A percentile compares a stretch with the other conserved stretches of the same genome.
Conservation (phyloP, 306 rosid genomes). For the Fragaria nilgerrensis region DNA sequence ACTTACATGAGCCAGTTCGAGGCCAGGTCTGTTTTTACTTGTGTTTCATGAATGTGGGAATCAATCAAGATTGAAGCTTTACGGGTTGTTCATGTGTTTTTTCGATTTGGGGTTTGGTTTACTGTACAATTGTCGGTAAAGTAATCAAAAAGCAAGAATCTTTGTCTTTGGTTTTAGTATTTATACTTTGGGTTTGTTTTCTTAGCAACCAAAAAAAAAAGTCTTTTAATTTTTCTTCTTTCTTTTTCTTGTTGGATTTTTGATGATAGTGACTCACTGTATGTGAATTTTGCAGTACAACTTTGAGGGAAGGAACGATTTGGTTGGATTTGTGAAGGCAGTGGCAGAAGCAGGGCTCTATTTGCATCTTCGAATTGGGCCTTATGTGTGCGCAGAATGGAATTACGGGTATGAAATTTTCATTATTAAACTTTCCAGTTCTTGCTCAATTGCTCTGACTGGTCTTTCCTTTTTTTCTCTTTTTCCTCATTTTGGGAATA, state of each 20-base stretch:
- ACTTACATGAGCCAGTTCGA: conserved; percentile 73
- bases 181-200: conserved; percentile 7
- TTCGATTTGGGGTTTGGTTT: neutral
- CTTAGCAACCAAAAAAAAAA: neutral
- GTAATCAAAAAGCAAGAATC: neutral
- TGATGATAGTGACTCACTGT: conserved; percentile 10
- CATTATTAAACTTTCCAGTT: neutral
- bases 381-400: conserved; percentile 97
- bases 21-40: conserved; percentile 58
- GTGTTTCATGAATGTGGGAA: conserved; percentile 2
- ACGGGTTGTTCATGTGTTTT: neutral
- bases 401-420: conserved; percentile 67
- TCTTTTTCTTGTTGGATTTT: neutral
- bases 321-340: conserved; percentile 71
- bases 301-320: conserved; percentile 73
- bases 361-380: conserved; percentile 91
- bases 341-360: conserved; percentile 81
- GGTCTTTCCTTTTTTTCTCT: neutral
- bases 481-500: conserved; percentile 1
- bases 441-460: neutral
- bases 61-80: neutral
- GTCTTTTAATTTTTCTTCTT: neutral
- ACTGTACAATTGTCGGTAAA: neutral
- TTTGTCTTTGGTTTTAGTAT: neutral
- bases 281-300: conserved; percentile 48